phyloP scores from a whole-genome alignment of 2,329 filamentous ascomycete genomes.

The Polychaeton citri region DNA sequence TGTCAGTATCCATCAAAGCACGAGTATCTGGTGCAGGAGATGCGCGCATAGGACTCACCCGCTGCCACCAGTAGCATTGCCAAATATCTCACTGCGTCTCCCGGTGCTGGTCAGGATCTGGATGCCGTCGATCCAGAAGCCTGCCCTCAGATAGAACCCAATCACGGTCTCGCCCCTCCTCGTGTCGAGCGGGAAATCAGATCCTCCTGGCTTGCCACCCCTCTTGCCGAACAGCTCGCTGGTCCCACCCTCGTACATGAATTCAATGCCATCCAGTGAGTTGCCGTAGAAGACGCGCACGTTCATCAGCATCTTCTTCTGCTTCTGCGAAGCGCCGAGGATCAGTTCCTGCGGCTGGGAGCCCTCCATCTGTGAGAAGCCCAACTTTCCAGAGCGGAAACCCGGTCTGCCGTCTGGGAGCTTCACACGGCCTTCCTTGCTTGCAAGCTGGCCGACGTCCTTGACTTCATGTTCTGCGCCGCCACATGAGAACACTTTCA shows the following conservation, averaged over 20 bases:
- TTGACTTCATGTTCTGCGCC: slow-evolving; percentile 59
- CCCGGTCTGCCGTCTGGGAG: slow-evolving; percentile 61
- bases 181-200: slow-evolving; percentile 70
- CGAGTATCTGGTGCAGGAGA: too few relatives aligned
- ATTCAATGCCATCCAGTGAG: slow-evolving; percentile 76
- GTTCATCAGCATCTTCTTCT: slow-evolving; percentile 60
- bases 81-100: slow-evolving; percentile 74
- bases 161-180: slow-evolving; percentile 74
- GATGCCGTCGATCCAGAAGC: slow-evolving; percentile 73
- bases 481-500: slow-evolving; percentile 64
- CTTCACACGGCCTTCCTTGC: slow-evolving; percentile 61
- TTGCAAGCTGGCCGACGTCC: slow-evolving; percentile 57
- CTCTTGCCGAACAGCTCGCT: slow-evolving; percentile 76
- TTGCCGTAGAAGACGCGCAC: slow-evolving; percentile 65
- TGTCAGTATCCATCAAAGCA: slow-evolving; percentile 14
- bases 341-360: slow-evolving; percentile 59
- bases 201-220: slow-evolving; percentile 55
- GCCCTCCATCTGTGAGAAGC: slow-evolving; percentile 57
- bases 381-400: slow-evolving; percentile 63
- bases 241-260: slow-evolving; percentile 77
- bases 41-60: slow-evolving; percentile 46
- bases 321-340: slow-evolving; percentile 50
- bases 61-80: slow-evolving; percentile 65
- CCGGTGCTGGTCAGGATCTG: slow-evolving; percentile 82
- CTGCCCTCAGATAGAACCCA: slow-evolving; percentile 72